A percentile compares a stretch with the other conserved stretches of the same genome.
These are phyloP conservation scores for Monosporozyma aerobia DNA, from an alignment of 805 yeast genomes.

Conservation along the genomic window DNA sequence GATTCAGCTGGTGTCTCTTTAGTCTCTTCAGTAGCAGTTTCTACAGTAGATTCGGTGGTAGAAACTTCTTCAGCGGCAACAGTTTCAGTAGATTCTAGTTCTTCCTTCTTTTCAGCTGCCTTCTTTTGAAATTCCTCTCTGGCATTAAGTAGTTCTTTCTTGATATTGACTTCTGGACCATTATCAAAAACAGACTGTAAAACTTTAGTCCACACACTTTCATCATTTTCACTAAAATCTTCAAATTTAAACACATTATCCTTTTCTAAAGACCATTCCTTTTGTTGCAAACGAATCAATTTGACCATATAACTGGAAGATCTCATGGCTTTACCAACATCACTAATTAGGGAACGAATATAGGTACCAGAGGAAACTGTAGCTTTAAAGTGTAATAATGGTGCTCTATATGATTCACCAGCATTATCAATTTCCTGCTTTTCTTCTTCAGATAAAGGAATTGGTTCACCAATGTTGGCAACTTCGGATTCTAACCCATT, in stretches of 20 bases:
- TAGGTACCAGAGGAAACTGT: slow-evolving; percentile 93
- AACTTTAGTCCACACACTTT: slow-evolving; percentile 62
- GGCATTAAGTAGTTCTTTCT: slow-evolving; percentile 31
- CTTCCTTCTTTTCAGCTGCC: slow-evolving; percentile 3
- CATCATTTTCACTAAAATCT: slow-evolving; percentile 54
- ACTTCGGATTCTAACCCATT: slow-evolving; percentile 35
- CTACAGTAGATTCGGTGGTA: not conserved
- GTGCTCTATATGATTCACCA: slow-evolving; percentile 44
- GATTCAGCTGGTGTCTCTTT: not conserved
- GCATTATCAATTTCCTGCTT: slow-evolving; percentile 16
- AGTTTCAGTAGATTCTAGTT: not conserved
- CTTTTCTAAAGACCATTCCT: slow-evolving; percentile 70
- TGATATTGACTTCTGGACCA: slow-evolving; percentile 35
- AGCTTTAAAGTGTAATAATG: slow-evolving; percentile 62
- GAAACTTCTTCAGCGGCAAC: not conserved
- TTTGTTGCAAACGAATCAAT: slow-evolving; percentile 64
- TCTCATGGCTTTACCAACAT: slow-evolving; percentile 71
- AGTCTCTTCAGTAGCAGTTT: not conserved
- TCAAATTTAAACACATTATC: slow-evolving; percentile 56
- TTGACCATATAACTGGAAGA: slow-evolving; percentile 84
- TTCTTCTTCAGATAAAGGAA: slow-evolving; percentile 32
- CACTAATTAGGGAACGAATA: slow-evolving; percentile 82
- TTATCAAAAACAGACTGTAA: slow-evolving; percentile 44
- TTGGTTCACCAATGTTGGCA: slow-evolving; percentile 33
- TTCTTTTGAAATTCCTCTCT: slow-evolving; percentile 15